These are phyloP conservation scores for Candida fluviatilis DNA, from an alignment of 805 yeast species.

Conservation along the genomic window DNA sequence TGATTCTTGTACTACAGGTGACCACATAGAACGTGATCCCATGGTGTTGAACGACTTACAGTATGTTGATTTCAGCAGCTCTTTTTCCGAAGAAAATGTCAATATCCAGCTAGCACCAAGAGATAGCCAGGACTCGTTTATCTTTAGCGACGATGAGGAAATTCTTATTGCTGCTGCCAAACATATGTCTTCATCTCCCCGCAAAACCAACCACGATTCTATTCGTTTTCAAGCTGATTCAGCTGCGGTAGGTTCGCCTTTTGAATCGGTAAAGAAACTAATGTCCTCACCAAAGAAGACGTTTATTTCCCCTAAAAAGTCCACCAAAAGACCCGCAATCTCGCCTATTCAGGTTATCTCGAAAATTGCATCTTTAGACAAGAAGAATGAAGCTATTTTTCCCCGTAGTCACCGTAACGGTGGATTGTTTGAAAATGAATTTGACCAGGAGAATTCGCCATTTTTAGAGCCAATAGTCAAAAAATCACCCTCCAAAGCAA, in stretches of 20 bases:
- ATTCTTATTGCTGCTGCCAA: constrained; percentile 2
- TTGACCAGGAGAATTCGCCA: neutral
- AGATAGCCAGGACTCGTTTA: constrained; percentile 5
- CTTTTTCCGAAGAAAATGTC: constrained; percentile 2
- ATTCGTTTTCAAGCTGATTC: neutral
- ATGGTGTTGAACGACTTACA: constrained; percentile 1
- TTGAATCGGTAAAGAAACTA: constrained; percentile 4
- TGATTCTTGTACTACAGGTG: neutral
- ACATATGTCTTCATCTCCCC: neutral
- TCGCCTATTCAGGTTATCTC: neutral
- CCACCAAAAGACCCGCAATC: constrained; percentile 1
- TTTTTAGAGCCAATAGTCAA: neutral
- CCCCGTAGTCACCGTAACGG: too few relatives aligned
- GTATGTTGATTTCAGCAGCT: constrained; percentile 4
- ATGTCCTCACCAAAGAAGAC: constrained; percentile 3
- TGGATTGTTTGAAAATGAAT: too few relatives aligned
- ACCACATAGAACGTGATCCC: constrained; percentile 3
- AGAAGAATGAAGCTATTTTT: neutral
- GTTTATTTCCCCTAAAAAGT: constrained; percentile 2
- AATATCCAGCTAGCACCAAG: neutral
- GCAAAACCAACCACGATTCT: neutral
- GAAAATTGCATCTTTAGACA: neutral
- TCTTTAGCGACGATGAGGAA: constrained; percentile 5
- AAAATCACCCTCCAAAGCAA: neutral
- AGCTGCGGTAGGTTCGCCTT: neutral